These are phyloP conservation scores for Neurospora sublineolata DNA, from an alignment of 495 filamentous ascomycete genomes.

Conservation along the genomic window DNA sequence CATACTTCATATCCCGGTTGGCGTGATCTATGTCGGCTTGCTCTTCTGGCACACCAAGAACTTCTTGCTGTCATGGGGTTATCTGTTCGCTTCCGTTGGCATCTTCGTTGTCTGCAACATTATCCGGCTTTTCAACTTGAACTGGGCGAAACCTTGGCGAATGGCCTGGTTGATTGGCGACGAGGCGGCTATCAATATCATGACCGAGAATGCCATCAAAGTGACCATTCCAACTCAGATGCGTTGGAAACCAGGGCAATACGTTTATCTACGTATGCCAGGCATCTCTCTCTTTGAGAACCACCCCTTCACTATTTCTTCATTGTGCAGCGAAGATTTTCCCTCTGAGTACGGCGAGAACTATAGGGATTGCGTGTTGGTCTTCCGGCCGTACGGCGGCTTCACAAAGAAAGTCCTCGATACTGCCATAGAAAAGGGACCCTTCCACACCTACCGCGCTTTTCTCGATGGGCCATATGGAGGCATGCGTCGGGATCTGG, in stretches of 20 bases:
- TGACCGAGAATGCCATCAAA: conserved; percentile 86
- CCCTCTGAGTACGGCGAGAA: conserved; percentile 78
- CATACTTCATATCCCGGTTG: conserved; percentile 66
- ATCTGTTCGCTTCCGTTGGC: conserved; percentile 69
- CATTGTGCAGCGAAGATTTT: conserved; percentile 72
- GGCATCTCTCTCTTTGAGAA: conserved; percentile 82
- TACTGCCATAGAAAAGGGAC: conserved; percentile 67
- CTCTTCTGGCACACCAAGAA: conserved; percentile 96
- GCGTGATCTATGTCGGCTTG: conserved; percentile 68
- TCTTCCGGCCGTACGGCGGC: conserved; percentile 82
- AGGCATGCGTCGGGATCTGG: conserved; percentile 81
- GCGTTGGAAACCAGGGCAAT: conserved; percentile 88
- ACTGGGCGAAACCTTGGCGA: conserved; percentile 75
- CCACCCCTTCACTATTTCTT: conserved; percentile 92
- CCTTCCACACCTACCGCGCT: conserved; percentile 76
- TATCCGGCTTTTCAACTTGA: conserved; percentile 62
- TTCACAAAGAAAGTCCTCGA: conserved; percentile 75
- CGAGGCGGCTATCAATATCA: conserved; percentile 72
- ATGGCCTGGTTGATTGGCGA: conserved; percentile 76
- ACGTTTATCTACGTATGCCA: conserved; percentile 88
- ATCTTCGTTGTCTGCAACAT: conserved; percentile 63
- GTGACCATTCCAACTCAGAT: conserved; percentile 87
- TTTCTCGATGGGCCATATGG: conserved; percentile 92
- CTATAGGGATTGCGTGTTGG: conserved; percentile 76
- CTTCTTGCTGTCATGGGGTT: conserved; percentile 82